Base-by-base conservation (phyloP, 768 basidiomycete species). In the Suillus discolor region DNA sequence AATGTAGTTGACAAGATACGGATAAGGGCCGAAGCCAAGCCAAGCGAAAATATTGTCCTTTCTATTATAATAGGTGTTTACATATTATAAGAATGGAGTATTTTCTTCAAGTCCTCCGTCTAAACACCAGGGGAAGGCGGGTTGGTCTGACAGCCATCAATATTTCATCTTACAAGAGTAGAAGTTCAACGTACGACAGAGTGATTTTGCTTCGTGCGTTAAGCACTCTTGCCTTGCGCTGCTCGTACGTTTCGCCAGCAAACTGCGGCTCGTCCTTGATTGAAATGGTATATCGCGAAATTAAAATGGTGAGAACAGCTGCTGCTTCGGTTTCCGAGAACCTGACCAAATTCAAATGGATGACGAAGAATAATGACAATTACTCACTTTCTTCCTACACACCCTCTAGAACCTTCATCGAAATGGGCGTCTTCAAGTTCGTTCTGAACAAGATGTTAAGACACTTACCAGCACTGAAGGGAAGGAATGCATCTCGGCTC, bases 321-420 rank as follows among this genome's bases (percentile, higher is more conserved):
- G 85, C 76, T 34, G 77, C 83, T 71, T 85, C 84, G 1, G 82
- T 83, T 72, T 87, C 85, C n/a, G 79, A 79, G 70, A 85, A 85
- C 67, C 82, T 84, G 61, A 9, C 64, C n/a, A 57, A 34, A 31
- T 34, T 39, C 23, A 51, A n/a, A 51, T 54, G 7, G n/a, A 53
- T 23, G 47, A 51, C 12, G 18, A 62, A 36, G 44, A 23, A 28
- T 5, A 51, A 45, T 44, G 16, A 3, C 36, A 51, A 62, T 8
- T 23, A 60, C 69, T 20, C 71, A 82, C 82, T 78, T 79, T 64
- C 81, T 75, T 49, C 83, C 83, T 28, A 84, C 69, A 71, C 83
- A 85, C 38, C 79, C 79, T 9, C 84, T 77, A n/a, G 79, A 73
- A 51, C 82, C 82, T 60, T 41, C 18, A 28, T 59, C 79, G 61